phyloP scores from a whole-genome alignment of 768 basidiomycete species.

The Lactarius evosmus region DNA sequence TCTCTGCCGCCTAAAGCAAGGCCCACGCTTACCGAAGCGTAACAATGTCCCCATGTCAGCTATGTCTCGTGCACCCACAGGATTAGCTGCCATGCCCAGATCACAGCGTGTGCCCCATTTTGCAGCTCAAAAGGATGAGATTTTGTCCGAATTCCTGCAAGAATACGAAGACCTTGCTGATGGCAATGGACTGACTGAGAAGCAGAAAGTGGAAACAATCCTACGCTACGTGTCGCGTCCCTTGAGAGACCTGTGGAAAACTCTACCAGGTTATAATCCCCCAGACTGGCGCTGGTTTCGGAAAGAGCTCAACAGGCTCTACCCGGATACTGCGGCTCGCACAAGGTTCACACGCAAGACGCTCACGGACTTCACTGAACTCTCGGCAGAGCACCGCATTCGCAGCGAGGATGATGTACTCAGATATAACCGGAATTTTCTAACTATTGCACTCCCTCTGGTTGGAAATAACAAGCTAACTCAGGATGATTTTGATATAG shows the following conservation, averaged over 20 bases:
- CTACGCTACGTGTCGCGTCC: not conserved
- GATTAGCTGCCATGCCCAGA: not conserved
- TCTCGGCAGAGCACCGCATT: not conserved
- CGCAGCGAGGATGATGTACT: not conserved
- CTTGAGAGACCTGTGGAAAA: not conserved
- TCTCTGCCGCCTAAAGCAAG: too few species aligned
- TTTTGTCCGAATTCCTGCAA: not conserved
- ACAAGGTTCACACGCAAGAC: not conserved
- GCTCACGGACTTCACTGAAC: not conserved
- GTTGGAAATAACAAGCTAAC: not conserved
- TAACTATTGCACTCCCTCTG: not conserved
- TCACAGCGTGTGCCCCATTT: not conserved
- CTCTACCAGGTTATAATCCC: not conserved
- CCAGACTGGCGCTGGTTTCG: not conserved
- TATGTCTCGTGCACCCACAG: not conserved
- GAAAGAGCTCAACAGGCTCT: not conserved
- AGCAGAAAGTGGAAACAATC: not conserved
- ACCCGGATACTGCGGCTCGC: not conserved
- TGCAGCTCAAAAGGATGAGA: not conserved
- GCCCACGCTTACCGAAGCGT: too few species aligned
- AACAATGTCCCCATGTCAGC: too few species aligned
- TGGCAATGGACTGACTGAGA: not conserved
- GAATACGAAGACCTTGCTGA: not conserved
- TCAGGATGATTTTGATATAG: not conserved
- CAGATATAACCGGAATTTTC: not conserved